Percentiles rank a stretch among this genome's conserved stretches.
phyloP scores from a whole-genome alignment of 2,329 filamentous ascomycete genomes.

The Botrytis pseudocinerea region DNA sequence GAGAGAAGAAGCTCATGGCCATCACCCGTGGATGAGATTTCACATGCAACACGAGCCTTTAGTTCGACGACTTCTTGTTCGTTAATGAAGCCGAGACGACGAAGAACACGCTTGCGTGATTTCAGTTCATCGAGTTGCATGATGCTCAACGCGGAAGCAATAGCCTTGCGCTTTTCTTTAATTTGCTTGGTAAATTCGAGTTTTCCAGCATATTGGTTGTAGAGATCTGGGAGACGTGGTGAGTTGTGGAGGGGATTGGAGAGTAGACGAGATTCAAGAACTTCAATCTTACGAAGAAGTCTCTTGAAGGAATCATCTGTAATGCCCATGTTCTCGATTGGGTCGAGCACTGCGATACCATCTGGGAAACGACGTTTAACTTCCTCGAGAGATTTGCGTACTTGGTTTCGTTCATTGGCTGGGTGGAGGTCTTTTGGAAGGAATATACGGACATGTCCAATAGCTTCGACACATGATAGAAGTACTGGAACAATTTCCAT shows the following conservation, averaged over 20 bases:
- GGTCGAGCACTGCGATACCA: constrained; percentile 84
- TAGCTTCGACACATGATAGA: constrained; percentile 78
- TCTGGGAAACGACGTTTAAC: constrained; percentile 88
- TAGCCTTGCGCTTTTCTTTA: constrained; percentile 85
- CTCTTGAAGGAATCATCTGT: constrained; percentile 91
- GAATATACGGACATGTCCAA: constrained; percentile 82
- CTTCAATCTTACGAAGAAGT: constrained; percentile 91
- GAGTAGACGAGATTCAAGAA: constrained; percentile 85
- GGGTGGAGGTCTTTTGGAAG: constrained; percentile 74
- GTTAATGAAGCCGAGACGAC: constrained; percentile 92
- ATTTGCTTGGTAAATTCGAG: constrained; percentile 74
- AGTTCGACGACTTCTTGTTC: constrained; percentile 93
- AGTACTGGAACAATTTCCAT: constrained; percentile 86
- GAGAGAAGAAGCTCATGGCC: constrained; percentile 92
- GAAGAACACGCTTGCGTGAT: constrained; percentile 89
- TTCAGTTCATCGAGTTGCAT: constrained; percentile 96
- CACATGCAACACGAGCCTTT: constrained; percentile 95
- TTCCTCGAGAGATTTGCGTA: constrained; percentile 70
- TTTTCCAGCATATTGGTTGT: constrained; percentile 84
- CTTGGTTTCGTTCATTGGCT: constrained; percentile 65
- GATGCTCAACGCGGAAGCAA: constrained; percentile 79
- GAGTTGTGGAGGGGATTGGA: constrained; percentile 91
- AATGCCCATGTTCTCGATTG: constrained; percentile 95
- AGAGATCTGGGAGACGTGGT: constrained; percentile 77
- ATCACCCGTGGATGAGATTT: constrained; percentile 80